A percentile compares a stretch with the other conserved stretches of the same genome.
Evolutionary conservation across 805 yeast genomes (phyloP).

Genomic region (Clavispora fructus): DNA sequence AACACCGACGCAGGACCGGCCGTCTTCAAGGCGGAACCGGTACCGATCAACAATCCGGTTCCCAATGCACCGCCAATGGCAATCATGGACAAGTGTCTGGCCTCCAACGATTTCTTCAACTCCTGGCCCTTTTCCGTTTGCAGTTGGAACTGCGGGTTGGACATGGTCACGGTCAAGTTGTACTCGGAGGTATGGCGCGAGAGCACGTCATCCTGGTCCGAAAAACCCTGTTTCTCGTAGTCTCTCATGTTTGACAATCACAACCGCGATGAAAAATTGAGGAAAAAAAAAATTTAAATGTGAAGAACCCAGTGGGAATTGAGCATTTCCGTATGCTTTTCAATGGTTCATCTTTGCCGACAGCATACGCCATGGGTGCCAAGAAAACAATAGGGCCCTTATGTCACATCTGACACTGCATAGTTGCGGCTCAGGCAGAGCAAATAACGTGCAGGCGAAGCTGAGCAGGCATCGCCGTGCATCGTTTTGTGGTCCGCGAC

Average conservation of each 20-base stretch:
- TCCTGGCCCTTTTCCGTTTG: conserved; percentile 39
- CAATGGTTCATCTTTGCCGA: background rate
- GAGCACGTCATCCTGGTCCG: conserved; percentile 27
- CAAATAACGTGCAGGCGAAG: too few relatives aligned
- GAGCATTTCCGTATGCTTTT: background rate
- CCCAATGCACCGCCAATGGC: conserved; percentile 84
- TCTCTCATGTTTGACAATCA: conserved; percentile 6
- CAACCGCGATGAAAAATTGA: background rate
- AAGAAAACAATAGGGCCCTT: background rate
- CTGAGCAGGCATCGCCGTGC: background rate
- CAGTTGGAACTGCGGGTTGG: conserved; percentile 34
- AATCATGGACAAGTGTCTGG: conserved; percentile 65
- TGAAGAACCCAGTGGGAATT: too few relatives aligned
- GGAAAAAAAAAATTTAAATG: background rate
- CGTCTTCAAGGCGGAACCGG: conserved; percentile 60
- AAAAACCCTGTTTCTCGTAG: conserved; percentile 11
- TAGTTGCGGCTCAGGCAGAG: too few relatives aligned
- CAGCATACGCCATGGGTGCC: background rate
- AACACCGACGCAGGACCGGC: conserved; percentile 70
- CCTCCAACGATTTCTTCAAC: conserved; percentile 29
- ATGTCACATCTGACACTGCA: background rate
- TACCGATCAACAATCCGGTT: conserved; percentile 74
- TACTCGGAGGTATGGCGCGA: conserved; percentile 45
- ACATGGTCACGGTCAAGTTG: conserved; percentile 40
- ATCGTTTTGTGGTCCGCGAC: background rate